Conservation (phyloP, 192 early-diverging fungal genomes). For the Chytriomyces confervae region DNA sequence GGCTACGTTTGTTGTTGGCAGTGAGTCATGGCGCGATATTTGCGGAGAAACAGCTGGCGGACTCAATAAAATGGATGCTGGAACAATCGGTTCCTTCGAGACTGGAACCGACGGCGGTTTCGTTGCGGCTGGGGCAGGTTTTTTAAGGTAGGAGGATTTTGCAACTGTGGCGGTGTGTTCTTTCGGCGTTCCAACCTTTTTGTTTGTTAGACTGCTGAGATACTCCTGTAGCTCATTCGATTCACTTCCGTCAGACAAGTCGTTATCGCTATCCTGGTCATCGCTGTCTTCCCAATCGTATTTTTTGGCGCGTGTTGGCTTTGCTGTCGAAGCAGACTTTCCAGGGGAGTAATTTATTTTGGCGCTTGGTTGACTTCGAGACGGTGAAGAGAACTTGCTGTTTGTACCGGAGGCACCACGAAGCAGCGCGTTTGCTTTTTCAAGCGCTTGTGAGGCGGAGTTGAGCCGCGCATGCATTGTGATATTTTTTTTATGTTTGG, state of each 20-base stretch:
- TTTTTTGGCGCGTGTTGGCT: not conserved
- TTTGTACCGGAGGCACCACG: not conserved
- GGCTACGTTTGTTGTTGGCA: too few relatives aligned
- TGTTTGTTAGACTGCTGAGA: not conserved
- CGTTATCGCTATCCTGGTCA: constrained; percentile 4
- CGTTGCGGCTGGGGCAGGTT: not conserved
- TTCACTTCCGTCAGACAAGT: not conserved
- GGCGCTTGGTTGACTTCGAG: not conserved
- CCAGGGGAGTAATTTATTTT: not conserved
- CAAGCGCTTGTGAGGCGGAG: constrained; percentile 4
- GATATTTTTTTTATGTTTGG: not conserved
- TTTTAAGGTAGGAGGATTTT: constrained; percentile 15
- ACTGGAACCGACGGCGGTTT: not conserved
- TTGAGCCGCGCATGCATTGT: not conserved
- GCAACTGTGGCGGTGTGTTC: not conserved
- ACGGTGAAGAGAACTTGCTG: not conserved
- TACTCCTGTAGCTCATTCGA: not conserved
- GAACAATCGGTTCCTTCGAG: too few relatives aligned
- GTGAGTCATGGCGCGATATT: too few relatives aligned
- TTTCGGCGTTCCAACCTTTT: not conserved
- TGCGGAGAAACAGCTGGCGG: too few relatives aligned
- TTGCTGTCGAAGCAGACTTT: not conserved
- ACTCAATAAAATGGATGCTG: too few relatives aligned
- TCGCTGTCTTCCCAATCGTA: constrained; percentile 14
- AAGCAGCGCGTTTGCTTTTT: constrained; percentile 21